Evolutionary conservation across 768 basidiomycete genomes (phyloP).

Genomic region (Candolleomyces eurysporus): DNA sequence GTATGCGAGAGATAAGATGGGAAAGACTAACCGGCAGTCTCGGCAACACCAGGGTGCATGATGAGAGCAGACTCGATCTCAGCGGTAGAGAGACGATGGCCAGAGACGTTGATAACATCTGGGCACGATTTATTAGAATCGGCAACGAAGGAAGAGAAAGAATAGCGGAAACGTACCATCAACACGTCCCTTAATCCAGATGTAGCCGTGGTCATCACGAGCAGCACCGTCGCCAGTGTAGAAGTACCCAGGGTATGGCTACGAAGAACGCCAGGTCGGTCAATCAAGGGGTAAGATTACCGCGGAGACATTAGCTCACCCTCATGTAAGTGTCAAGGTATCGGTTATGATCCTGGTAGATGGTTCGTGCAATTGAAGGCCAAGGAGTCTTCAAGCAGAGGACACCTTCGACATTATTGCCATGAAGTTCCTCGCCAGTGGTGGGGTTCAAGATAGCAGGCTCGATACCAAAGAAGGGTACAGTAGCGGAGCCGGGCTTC

Average conservation of each 20-base stretch:
- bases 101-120: conserved; percentile 98
- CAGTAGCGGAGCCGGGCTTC: conserved; percentile 94
- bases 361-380: conserved; percentile 93
- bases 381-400: conserved; percentile 84
- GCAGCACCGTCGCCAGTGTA: conserved; percentile 98
- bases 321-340: conserved; percentile 53
- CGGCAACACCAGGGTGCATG: conserved; percentile 91
- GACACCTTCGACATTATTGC: conserved; percentile 88
- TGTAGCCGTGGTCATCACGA: conserved; percentile 92
- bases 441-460: conserved; percentile 83
- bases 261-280: background rate
- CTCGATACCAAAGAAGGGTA: conserved; percentile 97
- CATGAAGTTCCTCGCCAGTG: conserved; percentile 70
- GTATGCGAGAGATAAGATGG: background rate
- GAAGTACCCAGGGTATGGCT: conserved; percentile 87
- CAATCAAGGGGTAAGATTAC: background rate
- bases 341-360: conserved; percentile 90
- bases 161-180: conserved; percentile 56
- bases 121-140: background rate
- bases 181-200: conserved; percentile 98
- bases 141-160: background rate
- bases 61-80: conserved; percentile 98
- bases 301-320: conserved; percentile 16
- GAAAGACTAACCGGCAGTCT: conserved; percentile 67
- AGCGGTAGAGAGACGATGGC: conserved; percentile 94